Percentiles rank a stretch among this genome's conserved stretches.
These are phyloP conservation scores for Aureobasidium sp. DNA, from an alignment of 2,329 filamentous ascomycete genomes.

Conservation along the genomic window DNA sequence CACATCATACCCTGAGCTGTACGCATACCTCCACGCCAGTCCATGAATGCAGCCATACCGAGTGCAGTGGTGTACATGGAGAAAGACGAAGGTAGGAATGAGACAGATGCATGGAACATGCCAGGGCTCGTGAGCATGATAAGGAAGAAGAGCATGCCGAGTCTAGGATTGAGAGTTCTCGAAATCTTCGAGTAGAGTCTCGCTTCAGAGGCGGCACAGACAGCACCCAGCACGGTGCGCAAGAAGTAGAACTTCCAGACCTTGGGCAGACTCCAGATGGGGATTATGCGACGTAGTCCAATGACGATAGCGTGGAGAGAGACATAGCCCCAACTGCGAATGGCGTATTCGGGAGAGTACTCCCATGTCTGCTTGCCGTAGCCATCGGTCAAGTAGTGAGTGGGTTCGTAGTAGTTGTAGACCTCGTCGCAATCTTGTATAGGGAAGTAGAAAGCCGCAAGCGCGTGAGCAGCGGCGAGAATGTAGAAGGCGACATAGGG, in stretches of 20 bases:
- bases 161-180: constrained; percentile 68
- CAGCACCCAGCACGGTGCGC: constrained; percentile 64
- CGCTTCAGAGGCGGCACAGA: constrained; percentile 77
- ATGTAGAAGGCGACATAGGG: constrained; percentile 73
- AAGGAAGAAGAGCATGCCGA: constrained; percentile 78
- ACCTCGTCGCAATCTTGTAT: constrained; percentile 98
- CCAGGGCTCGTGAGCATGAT: constrained; percentile 74
- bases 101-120: constrained; percentile 84
- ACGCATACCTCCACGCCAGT: constrained; percentile 72
- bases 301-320: constrained; percentile 68
- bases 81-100: constrained; percentile 89
- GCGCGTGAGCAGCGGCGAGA: constrained; percentile 64
- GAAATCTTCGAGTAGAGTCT: constrained; percentile 73
- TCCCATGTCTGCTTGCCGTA: constrained; percentile 98
- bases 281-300: constrained; percentile 54
- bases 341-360: constrained; percentile 90
- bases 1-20: constrained; percentile 81
- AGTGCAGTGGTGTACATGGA: constrained; percentile 92
- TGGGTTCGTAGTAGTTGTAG: constrained; percentile 98
- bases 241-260: constrained; percentile 76
- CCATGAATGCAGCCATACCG: constrained; percentile 82
- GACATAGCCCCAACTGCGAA: constrained; percentile 91
- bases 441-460: constrained; percentile 76
- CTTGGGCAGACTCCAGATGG: constrained; percentile 36
- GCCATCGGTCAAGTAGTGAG: constrained; percentile 87